Base-by-base conservation (phyloP, 805 yeast species). In the Metschnikowia chrysomelidarum region DNA sequence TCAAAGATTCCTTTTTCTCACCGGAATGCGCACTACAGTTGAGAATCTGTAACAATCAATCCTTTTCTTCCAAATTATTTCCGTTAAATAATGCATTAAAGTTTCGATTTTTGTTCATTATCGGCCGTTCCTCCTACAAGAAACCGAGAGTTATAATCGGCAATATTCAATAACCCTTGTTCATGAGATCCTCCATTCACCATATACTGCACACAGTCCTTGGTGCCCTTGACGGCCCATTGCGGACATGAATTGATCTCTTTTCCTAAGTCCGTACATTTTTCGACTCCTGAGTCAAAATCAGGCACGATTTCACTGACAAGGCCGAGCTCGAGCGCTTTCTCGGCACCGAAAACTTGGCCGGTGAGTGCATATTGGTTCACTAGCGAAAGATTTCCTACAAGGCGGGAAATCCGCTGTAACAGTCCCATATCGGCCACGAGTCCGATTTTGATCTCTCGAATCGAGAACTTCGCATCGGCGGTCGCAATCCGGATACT, bases 401-500 rank as follows among this genome's bases (percentile, higher is more conserved):
- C 71, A 1, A 79, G 38, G 13, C 53, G 51, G 4, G 86, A 81
- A 38, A 82, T 50, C 51, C 91, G 67, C 58, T 84, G 89, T 39
- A 84, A 63, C 1, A 85, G 71, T 4, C 94, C 94, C 50, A 84
- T 81, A 54, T 85, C 93, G 2, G 93, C 88, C 24, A 85, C 73
- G 53, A 85, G 68, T 3, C 91, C 93, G 35, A 84, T 67, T 43
- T 78, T 75, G 41, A 83, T 77, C 59, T 84, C 94, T 38, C 82
- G 74, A 38, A 85, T 73, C 26, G 82, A 70, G 44, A 82, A 67
- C 24, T 52, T 59, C 10, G 75, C 70, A 44, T 74, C 82, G 19
- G 60, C 59, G 3, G 78, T 60, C 8, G 78, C 76, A 9, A 79
- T 55, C 33, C 89, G 69, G 16, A 84, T 73, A 11, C 78, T 69